phyloP scores from a whole-genome alignment of 768 basidiomycete species.

The Glaciozyma martinii region DNA sequence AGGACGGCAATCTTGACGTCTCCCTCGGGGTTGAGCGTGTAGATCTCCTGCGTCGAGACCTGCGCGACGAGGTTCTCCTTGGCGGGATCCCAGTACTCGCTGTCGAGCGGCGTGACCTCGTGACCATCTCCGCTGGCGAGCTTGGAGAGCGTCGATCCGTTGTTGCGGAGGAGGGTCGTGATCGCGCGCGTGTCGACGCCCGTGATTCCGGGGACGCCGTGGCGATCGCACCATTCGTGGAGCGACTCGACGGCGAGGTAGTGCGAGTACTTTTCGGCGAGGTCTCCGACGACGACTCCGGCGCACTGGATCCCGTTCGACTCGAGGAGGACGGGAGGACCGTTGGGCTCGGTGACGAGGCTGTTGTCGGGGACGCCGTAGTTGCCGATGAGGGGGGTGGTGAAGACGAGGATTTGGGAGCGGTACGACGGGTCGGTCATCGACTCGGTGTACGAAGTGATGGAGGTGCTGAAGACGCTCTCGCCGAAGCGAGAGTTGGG shows the following conservation, averaged over 20 bases:
- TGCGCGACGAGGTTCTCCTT: constrained; percentile 87
- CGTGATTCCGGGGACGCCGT: constrained; percentile 84
- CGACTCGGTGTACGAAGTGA: constrained; percentile 97
- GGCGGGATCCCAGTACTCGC: constrained; percentile 83
- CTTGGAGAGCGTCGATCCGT: constrained; percentile 90
- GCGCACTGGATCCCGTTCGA: constrained; percentile 82
- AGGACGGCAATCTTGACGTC: constrained; percentile 88
- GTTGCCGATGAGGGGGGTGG: constrained; percentile 95
- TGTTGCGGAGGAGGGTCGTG: constrained; percentile 83
- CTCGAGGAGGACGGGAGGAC: constrained; percentile 64
- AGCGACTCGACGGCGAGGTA: constrained; percentile 88
- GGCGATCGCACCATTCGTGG: constrained; percentile 81
- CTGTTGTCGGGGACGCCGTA: constrained; percentile 85
- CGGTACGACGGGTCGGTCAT: constrained; percentile 99
- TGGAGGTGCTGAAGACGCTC: constrained; percentile 97
- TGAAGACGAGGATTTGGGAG: constrained; percentile 96
- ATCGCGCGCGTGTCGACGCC: constrained; percentile 97
- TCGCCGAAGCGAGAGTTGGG: constrained; percentile 83
- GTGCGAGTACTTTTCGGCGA: constrained; percentile 91
- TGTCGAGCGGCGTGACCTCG: constrained; percentile 53
- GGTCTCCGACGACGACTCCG: constrained; percentile 84
- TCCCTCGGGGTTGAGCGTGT: constrained; percentile 74
- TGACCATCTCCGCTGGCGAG: constrained; percentile 72
- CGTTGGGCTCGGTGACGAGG: constrained; percentile 55
- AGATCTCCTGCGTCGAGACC: constrained; percentile 74